Evolutionary conservation across 1,284 basidiomycete genomes (phyloP), one percentile per base, ranked within the genome.

Genomic region (Cerioporus squamosus): DNA sequence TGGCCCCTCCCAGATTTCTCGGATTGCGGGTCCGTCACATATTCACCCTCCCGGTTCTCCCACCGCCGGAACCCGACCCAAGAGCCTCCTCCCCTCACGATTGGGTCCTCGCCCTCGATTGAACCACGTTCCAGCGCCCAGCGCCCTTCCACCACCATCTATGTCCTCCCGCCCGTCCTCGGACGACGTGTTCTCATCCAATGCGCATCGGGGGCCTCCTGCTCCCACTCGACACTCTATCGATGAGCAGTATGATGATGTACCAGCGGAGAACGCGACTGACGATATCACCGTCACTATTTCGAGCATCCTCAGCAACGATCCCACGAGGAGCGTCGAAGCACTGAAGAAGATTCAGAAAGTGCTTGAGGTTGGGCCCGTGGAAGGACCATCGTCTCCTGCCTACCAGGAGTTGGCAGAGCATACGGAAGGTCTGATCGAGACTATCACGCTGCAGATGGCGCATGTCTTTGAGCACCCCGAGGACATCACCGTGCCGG

Each of bases 261-360:
- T 45, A 6, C 42, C 56, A 10, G 57, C 58, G 9, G 59, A 61
- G n/a, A 60, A 68, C 44, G 68, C 70, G 10, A 44, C 70, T 8
- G 87, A 90, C 57, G 87, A 87, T 64, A 88, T 93, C 59, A 86
- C 87, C 2, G 79, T 92, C 55, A 88, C 84, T 9, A 94, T 93
- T 55, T 93, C 90, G 20, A 91, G 87, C 60, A 93, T 95, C 51
- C 79, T 94, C 55, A 94, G 91, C 72, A 92, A 87, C 63, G 94
- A 97, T 76, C 82, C 93, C 0, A 79, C 86, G 26, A 83, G 90
- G 46, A 93, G 94, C 67, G 94, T 98, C n/a, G 93, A 97, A 57
- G 94, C 94, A 0, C 80, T 99, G 67, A 99, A 99, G 79, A 90
- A 87, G 68, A 85, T 97, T 42, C 94, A 97, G 70, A 88, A 86